Evolutionary conservation across 1,284 basidiomycete genomes (phyloP), one percentile per base, ranked within the genome.

Genomic region (Schizophyllum amplum): DNA sequence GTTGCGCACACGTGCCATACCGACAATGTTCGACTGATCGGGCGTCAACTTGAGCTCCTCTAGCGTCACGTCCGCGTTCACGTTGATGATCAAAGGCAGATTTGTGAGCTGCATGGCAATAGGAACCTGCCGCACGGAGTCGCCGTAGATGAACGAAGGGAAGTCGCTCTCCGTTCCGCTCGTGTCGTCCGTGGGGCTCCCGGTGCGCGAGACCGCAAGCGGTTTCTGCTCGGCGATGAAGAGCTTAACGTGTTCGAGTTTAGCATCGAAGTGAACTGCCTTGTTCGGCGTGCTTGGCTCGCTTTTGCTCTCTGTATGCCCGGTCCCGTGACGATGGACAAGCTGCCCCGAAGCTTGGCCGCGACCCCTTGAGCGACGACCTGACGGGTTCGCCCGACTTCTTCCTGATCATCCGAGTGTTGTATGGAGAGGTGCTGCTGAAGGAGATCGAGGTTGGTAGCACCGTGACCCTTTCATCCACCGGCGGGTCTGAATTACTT

Each of bases 221-320:
- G 95, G 96, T 70, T 93, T 92, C 71, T 98, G 95, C 71, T 93
- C 90, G 24, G 94, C 87, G 55, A 94, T 76, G 76, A 98, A 98
- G 55, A 96, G 80, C 72, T 94, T 95, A 64, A 98, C 90, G 60
- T 88, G 87, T 70, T 97, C 95, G 56, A 98, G 83, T 68, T 95
- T 83, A 5, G 86, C 71, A 72, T 97, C 92, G 63, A 99, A 99
- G 67, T 98, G 93, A 7, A 99, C 96, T 33, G 83, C 86, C 71
- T 96, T 96, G 71, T 79, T 80, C 48, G 84, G 81, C 47, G 84
- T 82, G 47, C 70, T 74, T 5, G 86, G 81, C 62, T 81, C 82
- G 69, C 80, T 83, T 71, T 83, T 80, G 63, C 76, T 78, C 52
- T 54, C 51, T 75, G 65, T 7, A 67, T 56, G 17, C 71, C 66